Evolutionary conservation across 2,329 filamentous ascomycete species (phyloP).

Genomic region (Aureobasidium subglaciale): DNA sequence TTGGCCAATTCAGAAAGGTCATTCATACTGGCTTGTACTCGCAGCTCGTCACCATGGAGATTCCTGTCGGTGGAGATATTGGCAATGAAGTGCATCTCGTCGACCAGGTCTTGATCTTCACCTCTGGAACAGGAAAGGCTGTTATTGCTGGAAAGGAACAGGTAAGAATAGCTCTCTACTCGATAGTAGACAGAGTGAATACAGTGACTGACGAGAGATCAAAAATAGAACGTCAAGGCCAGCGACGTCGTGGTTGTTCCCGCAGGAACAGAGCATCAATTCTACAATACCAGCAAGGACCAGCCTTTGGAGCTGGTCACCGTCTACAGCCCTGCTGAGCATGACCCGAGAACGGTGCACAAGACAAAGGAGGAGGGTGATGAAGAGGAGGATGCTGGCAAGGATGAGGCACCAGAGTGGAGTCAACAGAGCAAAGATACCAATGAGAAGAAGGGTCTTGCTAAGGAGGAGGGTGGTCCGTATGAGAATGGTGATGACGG

Average conservation of each 20-base stretch:
- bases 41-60: constrained; percentile 58
- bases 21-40: constrained; percentile 57
- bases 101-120: constrained; percentile 60
- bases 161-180: constrained; percentile 16
- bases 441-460: constrained; percentile 51
- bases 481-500: constrained; percentile 32
- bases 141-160: constrained; percentile 55
- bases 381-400: constrained; percentile 53
- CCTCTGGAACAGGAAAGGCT: constrained; percentile 50
- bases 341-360: constrained; percentile 53
- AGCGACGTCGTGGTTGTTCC: constrained; percentile 55
- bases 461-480: constrained; percentile 38
- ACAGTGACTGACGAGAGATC: background rate
- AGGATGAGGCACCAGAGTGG: constrained; percentile 56
- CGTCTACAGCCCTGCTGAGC: constrained; percentile 57
- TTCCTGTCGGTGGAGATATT: constrained; percentile 57
- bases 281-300: constrained; percentile 52
- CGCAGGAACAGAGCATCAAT: constrained; percentile 59
- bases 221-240: background rate
- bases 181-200: background rate
- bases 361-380: constrained; percentile 58
- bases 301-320: constrained; percentile 56
- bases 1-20: constrained; percentile 54
- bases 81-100: constrained; percentile 61
- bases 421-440: constrained; percentile 48